Base-by-base conservation (phyloP, 2,329 filamentous ascomycete species). In the Cladosporium halotolerans region DNA sequence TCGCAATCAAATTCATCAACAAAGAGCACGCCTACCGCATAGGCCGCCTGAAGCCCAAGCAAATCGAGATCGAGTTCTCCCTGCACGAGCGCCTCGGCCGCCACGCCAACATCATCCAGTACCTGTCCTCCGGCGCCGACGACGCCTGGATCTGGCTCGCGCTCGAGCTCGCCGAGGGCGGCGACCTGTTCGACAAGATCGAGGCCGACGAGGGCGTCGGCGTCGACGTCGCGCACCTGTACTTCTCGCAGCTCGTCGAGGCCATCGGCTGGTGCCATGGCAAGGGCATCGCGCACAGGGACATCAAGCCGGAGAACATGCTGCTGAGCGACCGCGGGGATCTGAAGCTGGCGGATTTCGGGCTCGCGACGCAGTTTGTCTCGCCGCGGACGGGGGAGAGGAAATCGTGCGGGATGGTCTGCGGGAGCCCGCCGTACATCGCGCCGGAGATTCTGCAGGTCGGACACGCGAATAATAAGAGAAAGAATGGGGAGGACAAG, bases 101-200 rank as follows among this genome's bases (percentile, higher is more conserved):
- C 60, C 95, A 99, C 68, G 83, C 85, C 51, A 96, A 99, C 70
- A 86, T 99, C 60, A 96, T 99, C 64, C 86, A 89, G 66, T 96
- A 89, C 79, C 90, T 95, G 63, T 85, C 86, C 40, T 87, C 85
- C 1, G 92, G 90, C 52, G 89, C 96, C 69, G 91, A 99, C 68
- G 66, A 78, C 0, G 74, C 85, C 14, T 99, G 93, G 92, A 83
- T 88, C 62, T 99, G 93, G 93, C 96, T 99, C 62, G 92, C 91
- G 38, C 96, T 99, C 90, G 93, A 99, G 71, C 86, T 89, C 61
- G 93, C 93, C 43, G 89, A 95, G 63, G 93, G 93, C 40, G 93
- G 93, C 9, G 93, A 99, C 68, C 78, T 99, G 7, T 99, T 99
- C 70, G 93, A 99, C 82, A 99, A 99, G 76, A 97, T 99, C 63